phyloP scores from a whole-genome alignment of 306 rosid genomes.

The Trifolium pratense region DNA sequence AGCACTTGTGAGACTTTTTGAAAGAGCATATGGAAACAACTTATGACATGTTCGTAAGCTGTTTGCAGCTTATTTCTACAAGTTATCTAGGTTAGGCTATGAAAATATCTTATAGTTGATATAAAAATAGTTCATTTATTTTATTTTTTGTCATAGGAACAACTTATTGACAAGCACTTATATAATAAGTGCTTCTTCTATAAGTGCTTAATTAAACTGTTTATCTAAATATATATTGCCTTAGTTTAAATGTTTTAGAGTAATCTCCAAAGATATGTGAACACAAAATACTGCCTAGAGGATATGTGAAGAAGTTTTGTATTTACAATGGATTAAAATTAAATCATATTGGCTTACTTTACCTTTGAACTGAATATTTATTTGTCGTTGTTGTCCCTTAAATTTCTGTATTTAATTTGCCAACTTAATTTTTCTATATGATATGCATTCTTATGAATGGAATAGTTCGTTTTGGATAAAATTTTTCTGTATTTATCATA shows the following conservation, averaged over 20 bases:
- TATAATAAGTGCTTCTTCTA: no score
- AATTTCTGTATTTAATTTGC: constrained; percentile 24
- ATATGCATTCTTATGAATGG: no score
- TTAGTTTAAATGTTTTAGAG: not conserved
- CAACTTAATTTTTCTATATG: no score
- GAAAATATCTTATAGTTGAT: not conserved
- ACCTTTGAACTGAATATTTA: constrained; percentile 8
- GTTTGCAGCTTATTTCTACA: not conserved
- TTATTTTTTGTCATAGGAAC: no score
- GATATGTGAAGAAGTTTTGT: not conserved
- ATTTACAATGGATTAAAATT: no score
- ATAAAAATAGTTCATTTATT: no score
- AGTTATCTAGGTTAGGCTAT: not conserved
- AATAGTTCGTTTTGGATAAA: no score
- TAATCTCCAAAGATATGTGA: not conserved
- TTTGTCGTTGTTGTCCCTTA: constrained; percentile 14
- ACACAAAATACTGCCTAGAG: not conserved
- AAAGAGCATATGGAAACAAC: not conserved
- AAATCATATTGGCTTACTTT: no score
- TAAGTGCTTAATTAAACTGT: no score
- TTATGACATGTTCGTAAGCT: not conserved
- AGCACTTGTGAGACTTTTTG: no score
- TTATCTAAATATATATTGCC: no score
- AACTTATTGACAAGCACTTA: not conserved
- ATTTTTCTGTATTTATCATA: no score